These are phyloP conservation scores for Xylariales sp. DNA, from an alignment of 2,329 filamentous ascomycete species.

Conservation along the genomic window DNA sequence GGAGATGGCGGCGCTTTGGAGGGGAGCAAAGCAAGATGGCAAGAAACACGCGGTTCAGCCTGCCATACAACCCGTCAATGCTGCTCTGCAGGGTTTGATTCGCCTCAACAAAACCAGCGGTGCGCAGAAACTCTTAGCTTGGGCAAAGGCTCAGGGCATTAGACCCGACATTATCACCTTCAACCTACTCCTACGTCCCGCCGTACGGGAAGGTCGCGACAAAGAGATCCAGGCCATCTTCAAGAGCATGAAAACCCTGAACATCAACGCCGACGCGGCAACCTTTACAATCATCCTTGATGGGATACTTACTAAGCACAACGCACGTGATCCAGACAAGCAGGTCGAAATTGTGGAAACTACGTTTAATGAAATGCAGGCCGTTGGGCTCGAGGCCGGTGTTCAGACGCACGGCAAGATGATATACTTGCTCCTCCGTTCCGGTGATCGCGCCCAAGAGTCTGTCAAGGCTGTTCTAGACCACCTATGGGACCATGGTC, in stretches of 20 bases:
- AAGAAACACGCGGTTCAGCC: constrained; percentile 48
- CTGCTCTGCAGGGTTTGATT: constrained; percentile 61
- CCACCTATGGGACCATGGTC: constrained; percentile 52
- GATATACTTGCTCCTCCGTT: constrained; percentile 57
- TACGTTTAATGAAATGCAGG: constrained; percentile 42
- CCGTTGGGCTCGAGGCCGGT: constrained; percentile 54
- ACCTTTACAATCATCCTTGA: constrained; percentile 73
- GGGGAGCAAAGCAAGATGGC: constrained; percentile 28
- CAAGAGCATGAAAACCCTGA: constrained; percentile 50
- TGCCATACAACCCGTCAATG: constrained; percentile 62
- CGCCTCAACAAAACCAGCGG: constrained; percentile 39
- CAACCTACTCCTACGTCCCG: constrained; percentile 63
- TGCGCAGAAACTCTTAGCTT: constrained; percentile 52
- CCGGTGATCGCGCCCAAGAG: constrained; percentile 33
- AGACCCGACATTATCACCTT: constrained; percentile 56
- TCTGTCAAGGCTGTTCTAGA: constrained; percentile 57
- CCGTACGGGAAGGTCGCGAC: constrained; percentile 45
- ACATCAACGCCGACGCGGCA: constrained; percentile 55
- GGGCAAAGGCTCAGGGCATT: constrained; percentile 53
- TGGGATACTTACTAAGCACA: constrained; percentile 42
- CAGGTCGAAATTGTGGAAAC: constrained; percentile 46
- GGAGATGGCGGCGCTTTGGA: constrained; percentile 62
- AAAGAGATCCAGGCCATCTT: constrained; percentile 50
- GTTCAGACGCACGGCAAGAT: constrained; percentile 63
- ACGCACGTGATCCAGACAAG: constrained; percentile 32